Percentiles rank a stretch among this genome's conserved stretches.
These are phyloP conservation scores for Aspergillus aculeatinus DNA, from an alignment of 2,329 filamentous ascomycete species.

Conservation along the genomic window DNA sequence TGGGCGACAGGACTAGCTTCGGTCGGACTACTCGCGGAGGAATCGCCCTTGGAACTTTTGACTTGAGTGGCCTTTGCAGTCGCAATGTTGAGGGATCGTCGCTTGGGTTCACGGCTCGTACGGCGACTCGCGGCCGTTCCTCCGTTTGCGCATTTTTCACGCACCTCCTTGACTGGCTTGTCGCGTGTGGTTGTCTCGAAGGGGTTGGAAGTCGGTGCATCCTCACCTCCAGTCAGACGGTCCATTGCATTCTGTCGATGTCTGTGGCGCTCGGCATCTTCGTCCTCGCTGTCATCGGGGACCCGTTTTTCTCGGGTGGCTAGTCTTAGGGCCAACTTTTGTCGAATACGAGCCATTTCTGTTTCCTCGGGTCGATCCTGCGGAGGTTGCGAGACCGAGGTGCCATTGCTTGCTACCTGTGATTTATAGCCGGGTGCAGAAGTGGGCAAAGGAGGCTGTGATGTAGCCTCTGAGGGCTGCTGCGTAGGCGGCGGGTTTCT, in stretches of 20 bases:
- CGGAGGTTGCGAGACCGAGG: not conserved
- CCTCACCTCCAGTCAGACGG: conserved; percentile 32
- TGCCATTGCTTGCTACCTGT: not conserved
- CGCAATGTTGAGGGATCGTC: conserved; percentile 33
- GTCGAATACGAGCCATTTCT: conserved; percentile 2
- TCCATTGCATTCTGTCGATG: conserved; percentile 36
- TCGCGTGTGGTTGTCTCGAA: conserved; percentile 13
- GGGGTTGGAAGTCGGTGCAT: conserved; percentile 6
- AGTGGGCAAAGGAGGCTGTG: conserved; percentile 12
- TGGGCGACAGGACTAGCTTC: conserved; percentile 21
- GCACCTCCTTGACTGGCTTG: conserved; percentile 7
- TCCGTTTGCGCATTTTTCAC: not conserved
- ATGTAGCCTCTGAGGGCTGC: conserved; percentile 11
- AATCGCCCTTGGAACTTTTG: conserved; percentile 12
- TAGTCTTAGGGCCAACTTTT: not conserved
- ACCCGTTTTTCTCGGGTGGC: conserved; percentile 11
- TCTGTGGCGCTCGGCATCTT: conserved; percentile 21
- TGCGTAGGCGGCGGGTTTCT: conserved; percentile 16
- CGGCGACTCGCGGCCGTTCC: conserved; percentile 6
- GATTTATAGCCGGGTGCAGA: conserved; percentile 10
- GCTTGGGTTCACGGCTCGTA: conserved; percentile 21
- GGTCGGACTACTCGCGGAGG: conserved; percentile 1
- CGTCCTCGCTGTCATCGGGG: conserved; percentile 12
- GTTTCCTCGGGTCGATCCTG: not conserved
- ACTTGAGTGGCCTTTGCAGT: conserved; percentile 27